Percentiles rank a stretch among this genome's conserved stretches.
Evolutionary conservation across 2,329 filamentous ascomycete species (phyloP).

Genomic region (Thielaviopsis euricoi): DNA sequence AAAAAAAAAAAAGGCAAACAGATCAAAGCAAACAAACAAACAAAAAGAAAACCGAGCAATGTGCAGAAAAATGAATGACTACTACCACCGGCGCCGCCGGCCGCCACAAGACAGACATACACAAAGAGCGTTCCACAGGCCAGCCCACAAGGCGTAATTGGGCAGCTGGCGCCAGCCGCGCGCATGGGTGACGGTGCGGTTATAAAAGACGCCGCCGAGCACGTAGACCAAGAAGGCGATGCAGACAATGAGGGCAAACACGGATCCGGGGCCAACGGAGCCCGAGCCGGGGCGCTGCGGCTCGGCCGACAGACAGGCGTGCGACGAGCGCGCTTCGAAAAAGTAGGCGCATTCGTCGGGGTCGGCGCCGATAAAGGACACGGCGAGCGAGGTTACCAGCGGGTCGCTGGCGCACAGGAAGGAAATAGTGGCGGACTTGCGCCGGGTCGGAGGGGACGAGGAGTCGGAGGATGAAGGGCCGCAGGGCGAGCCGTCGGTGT

Average conservation of each 20-base stretch:
- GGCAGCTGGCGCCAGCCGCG: slow-evolving; percentile 89
- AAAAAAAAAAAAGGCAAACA: background rate
- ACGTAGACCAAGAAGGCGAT: slow-evolving; percentile 74
- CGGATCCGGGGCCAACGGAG: slow-evolving; percentile 49
- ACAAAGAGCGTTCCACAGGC: slow-evolving; percentile 38
- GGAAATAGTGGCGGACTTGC: slow-evolving; percentile 76
- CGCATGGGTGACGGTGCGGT: slow-evolving; percentile 84
- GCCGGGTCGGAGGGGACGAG: slow-evolving; percentile 19
- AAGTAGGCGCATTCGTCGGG: slow-evolving; percentile 89
- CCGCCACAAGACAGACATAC: slow-evolving; percentile 11
- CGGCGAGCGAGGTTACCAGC: slow-evolving; percentile 44
- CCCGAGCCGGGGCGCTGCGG: slow-evolving; percentile 51
- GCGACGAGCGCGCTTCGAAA: slow-evolving; percentile 77
- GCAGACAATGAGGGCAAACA: slow-evolving; percentile 75
- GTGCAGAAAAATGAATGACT: background rate
- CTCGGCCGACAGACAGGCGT: slow-evolving; percentile 56
- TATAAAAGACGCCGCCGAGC: slow-evolving; percentile 86
- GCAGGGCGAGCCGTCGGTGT: slow-evolving; percentile 62
- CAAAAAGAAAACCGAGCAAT: background rate
- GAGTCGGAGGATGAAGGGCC: slow-evolving; percentile 19
- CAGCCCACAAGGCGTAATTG: slow-evolving; percentile 85
- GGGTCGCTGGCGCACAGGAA: slow-evolving; percentile 85
- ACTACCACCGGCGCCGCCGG: slow-evolving; percentile 10
- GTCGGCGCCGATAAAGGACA: slow-evolving; percentile 70
- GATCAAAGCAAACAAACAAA: background rate